Conservation (phyloP, 495 filamentous ascomycete genomes). For the Bombardia bombarda region DNA sequence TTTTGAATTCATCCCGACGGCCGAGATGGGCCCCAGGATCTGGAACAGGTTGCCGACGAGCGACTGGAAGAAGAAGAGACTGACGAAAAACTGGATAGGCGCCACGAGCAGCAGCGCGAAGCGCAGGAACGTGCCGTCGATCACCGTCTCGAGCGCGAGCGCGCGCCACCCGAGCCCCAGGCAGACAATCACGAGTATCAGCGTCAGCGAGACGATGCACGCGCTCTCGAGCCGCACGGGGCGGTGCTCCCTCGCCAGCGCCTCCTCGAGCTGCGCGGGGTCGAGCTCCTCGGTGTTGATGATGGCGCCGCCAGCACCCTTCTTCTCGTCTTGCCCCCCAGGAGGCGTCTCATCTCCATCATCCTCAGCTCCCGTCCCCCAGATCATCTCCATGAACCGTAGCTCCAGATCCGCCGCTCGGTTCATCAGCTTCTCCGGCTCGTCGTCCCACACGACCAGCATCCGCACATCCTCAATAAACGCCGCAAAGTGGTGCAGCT, state of each 20-base stretch:
- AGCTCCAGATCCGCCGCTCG: slow-evolving; percentile 42
- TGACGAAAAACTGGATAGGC: slow-evolving; percentile 48
- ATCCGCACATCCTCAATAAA: slow-evolving; percentile 51
- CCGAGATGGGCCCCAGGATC: slow-evolving; percentile 50
- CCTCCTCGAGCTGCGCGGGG: slow-evolving; percentile 19
- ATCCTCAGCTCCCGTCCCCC: slow-evolving; percentile 35
- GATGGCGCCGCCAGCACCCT: slow-evolving; percentile 11
- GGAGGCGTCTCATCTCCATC: slow-evolving; percentile 18
- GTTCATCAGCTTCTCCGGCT: slow-evolving; percentile 44
- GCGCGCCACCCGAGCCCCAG: slow-evolving; percentile 48
- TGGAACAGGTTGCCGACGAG: slow-evolving; percentile 49
- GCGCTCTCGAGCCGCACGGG: slow-evolving; percentile 43
- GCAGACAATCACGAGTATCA: slow-evolving; percentile 42
- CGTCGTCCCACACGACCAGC: slow-evolving; percentile 61
- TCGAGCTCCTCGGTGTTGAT: slow-evolving; percentile 4
- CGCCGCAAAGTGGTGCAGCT: slow-evolving; percentile 62
- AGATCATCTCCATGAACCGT: slow-evolving; percentile 48
- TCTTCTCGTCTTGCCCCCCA: slow-evolving; percentile 18
- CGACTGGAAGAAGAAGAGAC: slow-evolving; percentile 57
- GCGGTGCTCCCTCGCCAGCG: slow-evolving; percentile 29
- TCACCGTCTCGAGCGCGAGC: slow-evolving; percentile 43
- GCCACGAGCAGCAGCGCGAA: slow-evolving; percentile 38
- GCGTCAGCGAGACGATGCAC: slow-evolving; percentile 38
- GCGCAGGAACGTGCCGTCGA: slow-evolving; percentile 42
- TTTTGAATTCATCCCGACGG: slow-evolving; percentile 48